Conservation (phyloP, 306 rosid genomes). For the Abrus precatorius region DNA sequence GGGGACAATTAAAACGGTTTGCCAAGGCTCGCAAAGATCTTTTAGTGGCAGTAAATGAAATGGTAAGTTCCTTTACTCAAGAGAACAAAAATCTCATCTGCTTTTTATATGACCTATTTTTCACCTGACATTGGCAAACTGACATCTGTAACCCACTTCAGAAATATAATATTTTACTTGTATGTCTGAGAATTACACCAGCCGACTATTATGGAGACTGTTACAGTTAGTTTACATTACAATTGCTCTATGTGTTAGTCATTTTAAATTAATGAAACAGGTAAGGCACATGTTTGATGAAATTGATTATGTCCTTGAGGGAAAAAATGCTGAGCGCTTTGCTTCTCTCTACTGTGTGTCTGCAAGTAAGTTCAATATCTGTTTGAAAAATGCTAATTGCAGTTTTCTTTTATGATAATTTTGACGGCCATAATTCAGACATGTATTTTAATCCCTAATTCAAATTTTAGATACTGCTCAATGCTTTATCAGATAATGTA, state of each 20-base stretch:
- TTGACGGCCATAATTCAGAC: constrained; percentile 23
- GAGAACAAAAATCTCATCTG: constrained; percentile 12
- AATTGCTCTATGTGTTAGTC: constrained; percentile 31
- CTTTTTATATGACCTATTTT: constrained; percentile 43
- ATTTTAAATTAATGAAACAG: constrained; percentile 63
- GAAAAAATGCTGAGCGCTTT: constrained; percentile 91
- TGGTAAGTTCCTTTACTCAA: constrained; percentile 67
- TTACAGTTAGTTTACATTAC: constrained; percentile 42
- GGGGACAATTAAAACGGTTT: constrained; percentile 90
- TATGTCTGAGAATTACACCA: not conserved
- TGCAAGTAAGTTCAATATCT: constrained; percentile 68
- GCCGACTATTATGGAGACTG: constrained; percentile 20
- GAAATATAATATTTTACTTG: constrained; percentile 6
- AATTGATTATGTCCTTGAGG: constrained; percentile 91
- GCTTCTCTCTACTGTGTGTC: constrained; percentile 72
- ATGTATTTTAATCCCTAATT: constrained; percentile 38
- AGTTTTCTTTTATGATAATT: constrained; percentile 35
- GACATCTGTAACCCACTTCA: constrained; percentile 10
- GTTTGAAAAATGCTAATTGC: constrained; percentile 20
- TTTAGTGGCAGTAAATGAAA: constrained; percentile 92
- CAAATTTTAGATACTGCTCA: constrained; percentile 32
- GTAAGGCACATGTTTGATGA: constrained; percentile 99
- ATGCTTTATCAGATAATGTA: not conserved
- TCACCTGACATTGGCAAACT: not conserved
- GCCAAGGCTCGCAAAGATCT: constrained; percentile 94